A percentile compares a stretch with the other conserved stretches of the same genome.
These are phyloP conservation scores for Talaromyces wortmannii DNA, from an alignment of 495 filamentous ascomycete species.

Conservation along the genomic window DNA sequence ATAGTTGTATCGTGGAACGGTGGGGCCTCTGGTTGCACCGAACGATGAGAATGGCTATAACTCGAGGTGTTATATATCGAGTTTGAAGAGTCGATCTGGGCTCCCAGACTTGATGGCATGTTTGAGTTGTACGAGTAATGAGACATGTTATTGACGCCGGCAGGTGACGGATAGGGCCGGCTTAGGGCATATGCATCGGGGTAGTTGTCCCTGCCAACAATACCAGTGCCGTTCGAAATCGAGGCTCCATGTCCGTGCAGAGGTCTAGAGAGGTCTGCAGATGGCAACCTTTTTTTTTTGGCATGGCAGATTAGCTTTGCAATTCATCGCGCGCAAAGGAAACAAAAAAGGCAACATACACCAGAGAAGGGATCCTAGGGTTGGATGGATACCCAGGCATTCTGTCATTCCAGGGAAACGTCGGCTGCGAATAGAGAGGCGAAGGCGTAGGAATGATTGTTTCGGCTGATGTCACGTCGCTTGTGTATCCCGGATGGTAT, in stretches of 20 bases:
- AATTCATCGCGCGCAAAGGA: constrained; percentile 8
- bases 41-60: constrained; percentile 19
- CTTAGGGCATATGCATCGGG: constrained; percentile 26
- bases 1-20: constrained; percentile 53
- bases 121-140: constrained; percentile 24
- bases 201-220: constrained; percentile 32
- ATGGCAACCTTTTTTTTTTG: constrained; percentile 27
- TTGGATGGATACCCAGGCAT: constrained; percentile 31
- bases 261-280: constrained; percentile 23
- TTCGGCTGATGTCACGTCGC: constrained; percentile 22
- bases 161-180: constrained; percentile 23
- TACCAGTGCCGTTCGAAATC: constrained; percentile 14
- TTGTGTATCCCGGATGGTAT: constrained; percentile 8
- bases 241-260: constrained; percentile 22
- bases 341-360: constrained; percentile 23
- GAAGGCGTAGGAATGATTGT: constrained; percentile 31
- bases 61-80: constrained; percentile 21
- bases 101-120: constrained; percentile 28
- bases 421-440: constrained; percentile 32
- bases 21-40: constrained; percentile 31
- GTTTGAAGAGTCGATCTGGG: constrained; percentile 23
- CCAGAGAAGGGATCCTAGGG: constrained; percentile 25
- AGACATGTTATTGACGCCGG: constrained; percentile 24
- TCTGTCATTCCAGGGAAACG: constrained; percentile 29
- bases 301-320: constrained; percentile 1